Conservation (phyloP, 176 grass and related monocot genomes). For the Poa pratensis region DNA sequence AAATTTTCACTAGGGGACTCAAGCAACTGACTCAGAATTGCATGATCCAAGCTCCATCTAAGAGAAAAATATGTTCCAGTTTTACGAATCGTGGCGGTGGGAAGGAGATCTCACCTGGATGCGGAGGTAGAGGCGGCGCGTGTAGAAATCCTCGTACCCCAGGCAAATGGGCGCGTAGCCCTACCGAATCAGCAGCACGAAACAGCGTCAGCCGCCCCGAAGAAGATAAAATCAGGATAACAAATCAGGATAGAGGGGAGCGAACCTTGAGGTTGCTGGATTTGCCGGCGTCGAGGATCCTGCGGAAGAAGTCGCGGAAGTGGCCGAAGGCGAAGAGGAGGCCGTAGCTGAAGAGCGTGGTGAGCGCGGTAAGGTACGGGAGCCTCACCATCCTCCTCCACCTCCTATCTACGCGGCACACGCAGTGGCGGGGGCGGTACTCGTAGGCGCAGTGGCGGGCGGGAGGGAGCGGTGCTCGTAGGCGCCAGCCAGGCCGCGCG, state of each 20-base stretch:
- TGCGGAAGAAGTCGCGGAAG: constrained; percentile 77
- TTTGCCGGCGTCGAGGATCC: constrained; percentile 72
- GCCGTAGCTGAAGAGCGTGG: constrained; percentile 87
- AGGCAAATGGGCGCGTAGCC: constrained; percentile 94
- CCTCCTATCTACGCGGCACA: neutral
- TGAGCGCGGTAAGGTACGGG: constrained; percentile 70
- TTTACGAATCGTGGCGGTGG: constrained; percentile 19
- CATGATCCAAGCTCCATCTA: neutral
- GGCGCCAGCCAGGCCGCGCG: neutral
- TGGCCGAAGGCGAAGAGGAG: constrained; percentile 93
- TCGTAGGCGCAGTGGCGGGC: no score
- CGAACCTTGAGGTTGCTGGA: constrained; percentile 72
- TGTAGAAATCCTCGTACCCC: constrained; percentile 96
- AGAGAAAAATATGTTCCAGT: neutral
- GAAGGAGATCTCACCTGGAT: constrained; percentile 66
- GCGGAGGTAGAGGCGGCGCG: constrained; percentile 88
- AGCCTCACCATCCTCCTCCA: constrained; percentile 66
- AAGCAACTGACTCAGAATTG: neutral
- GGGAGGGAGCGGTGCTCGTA: no score
- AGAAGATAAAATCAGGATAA: neutral
- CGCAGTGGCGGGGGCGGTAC: no score
- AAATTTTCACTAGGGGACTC: constrained; percentile 5
- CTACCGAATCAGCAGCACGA: constrained; percentile 33
- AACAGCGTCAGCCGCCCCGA: neutral
- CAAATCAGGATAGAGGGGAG: constrained; percentile 23